These are phyloP conservation scores for Cyathus striatus DNA, from an alignment of 768 basidiomycete genomes.

Conservation along the genomic window DNA sequence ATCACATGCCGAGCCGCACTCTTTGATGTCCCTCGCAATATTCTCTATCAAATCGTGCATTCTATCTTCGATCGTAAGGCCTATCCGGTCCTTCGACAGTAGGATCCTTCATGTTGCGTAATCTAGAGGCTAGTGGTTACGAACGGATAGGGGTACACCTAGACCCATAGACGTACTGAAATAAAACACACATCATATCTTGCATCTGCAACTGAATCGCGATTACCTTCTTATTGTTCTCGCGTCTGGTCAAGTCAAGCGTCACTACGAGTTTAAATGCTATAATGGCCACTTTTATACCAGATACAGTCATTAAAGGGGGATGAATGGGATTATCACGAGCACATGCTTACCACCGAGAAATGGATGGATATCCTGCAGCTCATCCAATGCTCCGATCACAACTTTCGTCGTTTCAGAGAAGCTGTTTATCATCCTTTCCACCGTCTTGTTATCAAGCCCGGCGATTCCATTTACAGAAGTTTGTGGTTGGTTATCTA, in stretches of 20 bases:
- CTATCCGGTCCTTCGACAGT: conserved; percentile 17
- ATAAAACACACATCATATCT: conserved; percentile 36
- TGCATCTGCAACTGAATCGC: conserved; percentile 35
- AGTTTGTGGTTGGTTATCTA: too few relatives aligned
- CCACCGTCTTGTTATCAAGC: too few relatives aligned
- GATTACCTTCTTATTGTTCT: conserved; percentile 38
- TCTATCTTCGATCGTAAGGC: conserved; percentile 16
- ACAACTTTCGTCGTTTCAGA: too few relatives aligned
- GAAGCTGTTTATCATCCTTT: too few relatives aligned
- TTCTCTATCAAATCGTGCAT: conserved; percentile 15
- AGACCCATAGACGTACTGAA: conserved; percentile 25
- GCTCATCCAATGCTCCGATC: too few relatives aligned
- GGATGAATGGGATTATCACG: too few relatives aligned
- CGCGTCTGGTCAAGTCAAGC: conserved; percentile 33
- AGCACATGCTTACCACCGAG: too few relatives aligned
- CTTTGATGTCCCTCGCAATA: conserved; percentile 31
- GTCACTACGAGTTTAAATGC: conserved; percentile 38
- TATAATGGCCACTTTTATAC: conserved; percentile 34
- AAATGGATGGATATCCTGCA: too few relatives aligned
- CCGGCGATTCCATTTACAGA: too few relatives aligned
- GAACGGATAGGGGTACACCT: not conserved
- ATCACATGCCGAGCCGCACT: conserved; percentile 33
- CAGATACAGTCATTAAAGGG: too few relatives aligned
- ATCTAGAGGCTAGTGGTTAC: conserved; percentile 6
- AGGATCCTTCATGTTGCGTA: conserved; percentile 6